Conservation (phyloP, 2,329 filamentous ascomycete species). For the Xylaria sp. region DNA sequence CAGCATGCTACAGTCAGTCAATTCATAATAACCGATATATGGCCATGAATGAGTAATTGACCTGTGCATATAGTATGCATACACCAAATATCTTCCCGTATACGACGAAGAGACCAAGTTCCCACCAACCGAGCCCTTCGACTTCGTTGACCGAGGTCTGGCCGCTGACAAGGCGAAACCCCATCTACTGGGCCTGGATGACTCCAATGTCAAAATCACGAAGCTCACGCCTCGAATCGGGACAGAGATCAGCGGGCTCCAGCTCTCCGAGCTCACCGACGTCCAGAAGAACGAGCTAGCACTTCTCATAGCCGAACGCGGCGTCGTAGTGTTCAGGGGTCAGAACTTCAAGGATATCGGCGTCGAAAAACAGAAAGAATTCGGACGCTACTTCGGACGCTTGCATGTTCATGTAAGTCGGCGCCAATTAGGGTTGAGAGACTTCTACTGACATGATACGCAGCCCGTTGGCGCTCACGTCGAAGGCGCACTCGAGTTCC, state of each 20-base stretch:
- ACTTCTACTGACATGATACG: conserved; percentile 9
- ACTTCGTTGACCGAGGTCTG: conserved; percentile 53
- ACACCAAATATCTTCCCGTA: conserved; percentile 50
- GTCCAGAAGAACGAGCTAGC: conserved; percentile 45
- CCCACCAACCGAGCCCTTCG: conserved; percentile 53
- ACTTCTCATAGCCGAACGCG: conserved; percentile 43
- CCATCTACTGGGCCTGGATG: conserved; percentile 48
- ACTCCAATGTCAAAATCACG: conserved; percentile 42
- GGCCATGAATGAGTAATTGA: background rate
- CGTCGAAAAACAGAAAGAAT: conserved; percentile 51
- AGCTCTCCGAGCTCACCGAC: conserved; percentile 44
- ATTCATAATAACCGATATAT: no score
- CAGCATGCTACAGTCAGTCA: conserved; percentile 42
- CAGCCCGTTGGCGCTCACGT: conserved; percentile 56
- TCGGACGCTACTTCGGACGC: conserved; percentile 53
- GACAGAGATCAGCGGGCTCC: conserved; percentile 44
- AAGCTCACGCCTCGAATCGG: conserved; percentile 45
- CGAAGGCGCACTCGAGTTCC: conserved; percentile 55
- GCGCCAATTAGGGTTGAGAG: background rate
- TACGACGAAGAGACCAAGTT: conserved; percentile 52
- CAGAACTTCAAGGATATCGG: conserved; percentile 52
- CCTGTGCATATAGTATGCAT: conserved; percentile 46
- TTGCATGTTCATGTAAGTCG: conserved; percentile 52
- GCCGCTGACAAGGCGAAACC: conserved; percentile 55
- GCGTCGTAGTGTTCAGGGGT: conserved; percentile 45